These are phyloP conservation scores for Camptophora hylomeconis DNA, from an alignment of 2,329 filamentous ascomycete species.

Conservation along the genomic window DNA sequence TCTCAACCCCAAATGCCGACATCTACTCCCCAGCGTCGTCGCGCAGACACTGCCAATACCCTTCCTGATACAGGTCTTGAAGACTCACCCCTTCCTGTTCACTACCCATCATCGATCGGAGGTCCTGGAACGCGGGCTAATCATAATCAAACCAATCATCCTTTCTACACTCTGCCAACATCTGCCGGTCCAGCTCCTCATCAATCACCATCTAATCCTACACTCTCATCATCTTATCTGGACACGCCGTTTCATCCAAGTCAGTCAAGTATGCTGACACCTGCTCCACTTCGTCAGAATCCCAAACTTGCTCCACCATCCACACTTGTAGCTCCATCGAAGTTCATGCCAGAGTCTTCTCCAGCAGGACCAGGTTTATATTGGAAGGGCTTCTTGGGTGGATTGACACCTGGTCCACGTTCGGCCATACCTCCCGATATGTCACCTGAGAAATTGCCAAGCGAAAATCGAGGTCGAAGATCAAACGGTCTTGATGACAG, in stretches of 20 bases:
- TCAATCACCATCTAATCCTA: slow-evolving; percentile 26
- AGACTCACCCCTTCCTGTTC: slow-evolving; percentile 28
- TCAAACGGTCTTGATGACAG: slow-evolving; percentile 21
- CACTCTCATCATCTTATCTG: slow-evolving; percentile 36
- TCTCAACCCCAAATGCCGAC: slow-evolving; percentile 26
- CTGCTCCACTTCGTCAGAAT: slow-evolving; percentile 35
- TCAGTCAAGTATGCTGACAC: slow-evolving; percentile 31
- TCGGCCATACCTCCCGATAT: slow-evolving; percentile 24
- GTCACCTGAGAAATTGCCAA: slow-evolving; percentile 29
- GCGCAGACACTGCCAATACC: slow-evolving; percentile 19
- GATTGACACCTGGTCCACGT: slow-evolving; percentile 15
- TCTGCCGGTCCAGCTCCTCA: slow-evolving; percentile 12
- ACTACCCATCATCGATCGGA: too few relatives aligned
- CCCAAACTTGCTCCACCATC: slow-evolving; percentile 35
- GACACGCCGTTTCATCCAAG: slow-evolving; percentile 29
- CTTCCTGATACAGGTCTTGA: slow-evolving; percentile 24
- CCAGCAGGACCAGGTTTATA: slow-evolving; percentile 31
- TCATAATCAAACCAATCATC: slow-evolving; percentile 12
- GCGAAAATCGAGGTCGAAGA: background rate
- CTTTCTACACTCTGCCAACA: slow-evolving; percentile 13
- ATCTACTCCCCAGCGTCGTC: slow-evolving; percentile 32
- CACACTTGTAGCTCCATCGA: slow-evolving; percentile 35
- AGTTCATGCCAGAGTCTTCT: slow-evolving; percentile 39
- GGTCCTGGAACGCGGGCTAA: slow-evolving; percentile 18
- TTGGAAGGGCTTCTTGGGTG: slow-evolving; percentile 34